Evolutionary conservation across 2,329 filamentous ascomycete species (phyloP), one percentile per base, ranked within the genome.

Genomic region (Cercospora sp.): DNA sequence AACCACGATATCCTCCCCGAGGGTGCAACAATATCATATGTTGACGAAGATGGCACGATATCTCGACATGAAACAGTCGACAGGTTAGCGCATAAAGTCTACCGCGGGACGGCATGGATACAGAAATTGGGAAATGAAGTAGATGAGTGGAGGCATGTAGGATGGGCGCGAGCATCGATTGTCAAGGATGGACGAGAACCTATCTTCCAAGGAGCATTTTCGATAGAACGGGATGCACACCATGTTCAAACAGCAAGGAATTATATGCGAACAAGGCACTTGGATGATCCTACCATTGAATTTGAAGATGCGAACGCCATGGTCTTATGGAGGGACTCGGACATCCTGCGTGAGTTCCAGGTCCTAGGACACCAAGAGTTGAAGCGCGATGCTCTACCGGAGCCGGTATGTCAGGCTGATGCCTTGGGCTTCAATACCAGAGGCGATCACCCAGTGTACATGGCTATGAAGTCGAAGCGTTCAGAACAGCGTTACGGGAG

Each of bases 291-390:
- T 2, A 82, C 86, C 28, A 78, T 92, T 7, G 81, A 86, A 13
- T 71, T 76, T 30, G 80, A 82, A 57, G 84, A 82, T 4, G 86
- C 89, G 33, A 91, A 96, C 69, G 90, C 87, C 76, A 95, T 99
- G 94, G 85, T 97, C 39, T 86, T 97, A 1, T 98, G 92, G 86
- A 88, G 94, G 72, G 94, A 98, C 77, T 96, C 93, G 30, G 95
- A 99, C 78, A 88, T 97, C 75, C 73, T 75, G 51, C 74, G 78
- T 18, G 74, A 77, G 67, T 76, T 75, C 69, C 42, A 73, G n/a
- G 18, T 26, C 18, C 13, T 30, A 7, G 79, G 81, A 42, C 86
- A 86, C 64, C 80, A 83, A 23, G 90, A 94, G 70, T 79, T 95
- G 73, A 87, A 91, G 69, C 70, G 74, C 3, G 62, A 67, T 39